Evolutionary conservation across 768 basidiomycete genomes (phyloP).

Genomic region (Lactifluus echinatus): DNA sequence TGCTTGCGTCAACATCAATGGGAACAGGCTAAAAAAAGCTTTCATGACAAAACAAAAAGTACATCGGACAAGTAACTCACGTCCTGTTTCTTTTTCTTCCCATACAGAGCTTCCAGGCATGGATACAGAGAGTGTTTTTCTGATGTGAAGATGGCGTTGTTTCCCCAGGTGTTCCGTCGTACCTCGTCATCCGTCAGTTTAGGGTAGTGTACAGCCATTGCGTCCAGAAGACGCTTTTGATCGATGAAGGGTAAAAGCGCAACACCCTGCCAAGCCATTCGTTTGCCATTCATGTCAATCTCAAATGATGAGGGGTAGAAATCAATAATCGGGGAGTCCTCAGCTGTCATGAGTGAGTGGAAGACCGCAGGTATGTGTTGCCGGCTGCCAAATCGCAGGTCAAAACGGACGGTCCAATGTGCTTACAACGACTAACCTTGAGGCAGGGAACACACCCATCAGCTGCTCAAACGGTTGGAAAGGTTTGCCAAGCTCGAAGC

Average conservation of each 20-base stretch:
- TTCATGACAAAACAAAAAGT: conserved; percentile 1
- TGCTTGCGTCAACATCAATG: conserved; percentile 59
- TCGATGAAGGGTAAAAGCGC: conserved; percentile 96
- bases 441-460: conserved; percentile 96
- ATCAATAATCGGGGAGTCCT: conserved; percentile 87
- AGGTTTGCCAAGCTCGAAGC: conserved; percentile 72
- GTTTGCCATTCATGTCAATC: conserved; percentile 99
- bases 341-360: conserved; percentile 79
- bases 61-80: conserved; percentile 35
- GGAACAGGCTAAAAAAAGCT: conserved; percentile 50
- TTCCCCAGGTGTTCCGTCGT: conserved; percentile 79
- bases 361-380: conserved; percentile 81
- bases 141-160: conserved; percentile 71
- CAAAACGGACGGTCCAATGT: neutral
- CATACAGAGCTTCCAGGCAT: conserved; percentile 82
- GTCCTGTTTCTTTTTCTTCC: conserved; percentile 74
- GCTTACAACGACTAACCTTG: conserved; percentile 46
- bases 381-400: conserved; percentile 42
- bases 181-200: conserved; percentile 72
- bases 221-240: conserved; percentile 67
- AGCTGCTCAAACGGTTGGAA: conserved; percentile 97
- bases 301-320: conserved; percentile 91
- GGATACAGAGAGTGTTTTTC: conserved; percentile 84
- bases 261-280: conserved; percentile 99
- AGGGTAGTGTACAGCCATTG: conserved; percentile 63